Base-by-base conservation (phyloP, 495 filamentous ascomycete species). In the Xylaria cubensis region DNA sequence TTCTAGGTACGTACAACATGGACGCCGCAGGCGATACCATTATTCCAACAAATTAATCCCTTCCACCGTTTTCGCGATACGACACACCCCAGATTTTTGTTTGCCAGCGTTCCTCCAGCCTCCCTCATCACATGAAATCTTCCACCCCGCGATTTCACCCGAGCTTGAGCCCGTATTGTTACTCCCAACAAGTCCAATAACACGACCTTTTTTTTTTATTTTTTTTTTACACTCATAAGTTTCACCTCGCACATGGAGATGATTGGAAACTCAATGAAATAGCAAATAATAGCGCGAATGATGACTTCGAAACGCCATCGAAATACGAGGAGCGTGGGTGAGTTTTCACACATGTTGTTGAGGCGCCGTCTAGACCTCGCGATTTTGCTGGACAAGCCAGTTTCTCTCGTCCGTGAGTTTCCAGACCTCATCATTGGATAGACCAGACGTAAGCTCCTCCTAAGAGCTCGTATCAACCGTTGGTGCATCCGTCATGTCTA, bases 351-450 rank as follows among this genome's bases (percentile, higher is more conserved):
- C n/a, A 46, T 51, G 48, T 21, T 34, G 24, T 4, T 10, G 17
- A 21, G 44, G 2, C 17, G 42, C 29, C 7, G 62, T 61, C 53
- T 61, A 67, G 24, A 59, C 67, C 62, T 67, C 70, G 53, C 51
- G 62, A 61, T 72, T 67, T 51, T 72, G 70, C n/a, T 72, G 70
- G 3, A 72, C 70, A 17, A 73, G 21, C 71, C 71, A 73, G 17
- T 73, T 73, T 26, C 64, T 53, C 58, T 73, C 71, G 24, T 69
- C 71, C 24, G 71, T 73, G 26, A 73, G 71, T 50, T 13, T 68
- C 71, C 71, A 73, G 19, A 73, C 58, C 26, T 73, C 71, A 2
- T 68, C 64, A n/a, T 55, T 19, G 8, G 71, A 63, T 10, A 73
- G 55, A 44, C 64, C 58, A 63, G 71, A 73, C 29, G 64, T 73